Percentiles rank a stretch among this genome's conserved stretches.
phyloP scores from a whole-genome alignment of 805 yeast genomes.

The Cyberlindnera americana region DNA sequence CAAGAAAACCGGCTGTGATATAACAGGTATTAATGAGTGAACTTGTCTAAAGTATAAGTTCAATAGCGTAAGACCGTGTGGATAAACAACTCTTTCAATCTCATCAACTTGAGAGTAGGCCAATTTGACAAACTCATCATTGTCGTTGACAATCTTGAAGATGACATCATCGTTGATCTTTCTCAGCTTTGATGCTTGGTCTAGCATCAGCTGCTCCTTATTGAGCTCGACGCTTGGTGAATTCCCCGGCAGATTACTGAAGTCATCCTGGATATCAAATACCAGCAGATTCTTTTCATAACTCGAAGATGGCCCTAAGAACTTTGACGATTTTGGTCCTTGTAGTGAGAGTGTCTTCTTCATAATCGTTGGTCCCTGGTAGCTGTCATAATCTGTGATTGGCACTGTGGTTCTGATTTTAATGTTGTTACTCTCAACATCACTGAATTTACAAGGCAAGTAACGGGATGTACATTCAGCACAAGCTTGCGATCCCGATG shows the following conservation, averaged over 20 bases:
- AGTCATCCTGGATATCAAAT: conserved; percentile 5
- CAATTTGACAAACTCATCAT: conserved; percentile 25
- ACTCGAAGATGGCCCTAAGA: conserved; percentile 26
- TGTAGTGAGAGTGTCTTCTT: conserved; percentile 27
- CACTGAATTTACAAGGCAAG: conserved; percentile 25
- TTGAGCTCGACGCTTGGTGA: conserved; percentile 14
- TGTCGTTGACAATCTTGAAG: conserved; percentile 27
- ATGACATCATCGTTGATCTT: conserved; percentile 24
- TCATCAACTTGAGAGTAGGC: conserved; percentile 29
- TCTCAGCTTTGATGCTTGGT: conserved; percentile 18
- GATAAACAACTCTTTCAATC: conserved; percentile 26
- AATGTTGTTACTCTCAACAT: conserved; percentile 7
- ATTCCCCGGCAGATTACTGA: conserved; percentile 1
- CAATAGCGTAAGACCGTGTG: conserved; percentile 22
- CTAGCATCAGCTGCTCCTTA: conserved; percentile 18
- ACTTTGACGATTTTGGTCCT: conserved; percentile 27
- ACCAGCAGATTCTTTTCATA: conserved; percentile 25
- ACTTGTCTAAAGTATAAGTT: conserved; percentile 26
- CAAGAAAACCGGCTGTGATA: conserved; percentile 25
- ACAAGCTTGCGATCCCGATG: conserved; percentile 17
- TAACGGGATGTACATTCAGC: conserved; percentile 25
- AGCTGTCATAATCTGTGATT: conserved; percentile 28
- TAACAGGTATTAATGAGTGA: conserved; percentile 28
- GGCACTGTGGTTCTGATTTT: conserved; percentile 25
- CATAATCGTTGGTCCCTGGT: conserved; percentile 29